Conservation (phyloP, 2,329 filamentous ascomycete genomes). For the Sphaerulina musiva region DNA sequence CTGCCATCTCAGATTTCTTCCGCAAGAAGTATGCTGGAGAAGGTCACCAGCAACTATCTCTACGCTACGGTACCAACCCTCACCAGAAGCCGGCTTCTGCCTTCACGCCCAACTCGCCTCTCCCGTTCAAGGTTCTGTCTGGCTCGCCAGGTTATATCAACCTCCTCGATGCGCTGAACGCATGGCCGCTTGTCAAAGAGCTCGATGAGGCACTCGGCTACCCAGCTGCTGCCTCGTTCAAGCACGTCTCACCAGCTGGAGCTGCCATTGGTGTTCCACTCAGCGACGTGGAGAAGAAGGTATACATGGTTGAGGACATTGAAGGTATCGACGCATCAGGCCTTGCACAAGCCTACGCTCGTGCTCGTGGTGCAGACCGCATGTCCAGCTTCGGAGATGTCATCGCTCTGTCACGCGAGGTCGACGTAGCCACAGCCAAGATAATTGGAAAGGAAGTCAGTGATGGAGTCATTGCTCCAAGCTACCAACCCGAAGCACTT, state of each 20-base stretch:
- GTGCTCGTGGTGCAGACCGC: conserved; percentile 89
- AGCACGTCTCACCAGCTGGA: conserved; percentile 95
- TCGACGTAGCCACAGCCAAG: conserved; percentile 88
- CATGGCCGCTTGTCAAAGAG: conserved; percentile 95
- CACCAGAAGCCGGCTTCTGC: conserved; percentile 96
- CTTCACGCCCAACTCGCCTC: conserved; percentile 61
- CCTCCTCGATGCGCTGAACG: conserved; percentile 89
- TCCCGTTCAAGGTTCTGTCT: conserved; percentile 91
- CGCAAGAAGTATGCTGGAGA: conserved; percentile 89
- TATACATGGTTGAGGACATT: conserved; percentile 98
- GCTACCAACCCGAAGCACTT: conserved; percentile 76
- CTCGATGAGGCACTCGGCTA: conserved; percentile 79
- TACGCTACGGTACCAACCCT: conserved; percentile 94
- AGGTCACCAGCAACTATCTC: conserved; percentile 72
- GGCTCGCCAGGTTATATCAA: conserved; percentile 96
- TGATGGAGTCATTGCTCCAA: conserved; percentile 89
- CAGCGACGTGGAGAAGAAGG: conserved; percentile 81
- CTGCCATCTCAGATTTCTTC: conserved; percentile 93
- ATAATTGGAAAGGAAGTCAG: conserved; percentile 98
- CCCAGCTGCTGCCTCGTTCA: conserved; percentile 94
- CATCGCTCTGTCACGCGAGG: conserved; percentile 83
- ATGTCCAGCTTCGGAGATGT: conserved; percentile 99
- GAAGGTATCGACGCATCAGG: conserved; percentile 76
- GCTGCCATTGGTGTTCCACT: conserved; percentile 89
- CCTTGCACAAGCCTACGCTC: conserved; percentile 90